phyloP scores from a whole-genome alignment of 441 rosid genomes.

The Geranium incanum region DNA sequence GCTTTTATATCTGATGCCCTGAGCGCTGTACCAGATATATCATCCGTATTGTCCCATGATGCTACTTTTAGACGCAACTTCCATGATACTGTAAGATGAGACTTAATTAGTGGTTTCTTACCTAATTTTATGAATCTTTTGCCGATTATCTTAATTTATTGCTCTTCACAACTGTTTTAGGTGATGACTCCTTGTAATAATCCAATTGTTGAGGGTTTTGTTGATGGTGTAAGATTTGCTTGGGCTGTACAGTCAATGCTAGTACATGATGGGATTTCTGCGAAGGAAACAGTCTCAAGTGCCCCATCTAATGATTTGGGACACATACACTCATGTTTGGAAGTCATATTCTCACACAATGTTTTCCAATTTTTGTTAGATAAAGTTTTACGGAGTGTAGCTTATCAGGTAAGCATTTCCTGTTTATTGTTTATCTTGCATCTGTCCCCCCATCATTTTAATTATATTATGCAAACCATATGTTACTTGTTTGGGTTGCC shows the following conservation, averaged over 20 bases:
- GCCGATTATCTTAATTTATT: conserved; percentile 13
- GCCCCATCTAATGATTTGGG: conserved; percentile 55
- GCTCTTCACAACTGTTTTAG: conserved; percentile 39
- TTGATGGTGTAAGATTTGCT: conserved; percentile 76
- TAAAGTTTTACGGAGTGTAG: conserved; percentile 76
- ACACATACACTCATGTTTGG: conserved; percentile 64
- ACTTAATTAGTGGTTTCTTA: conserved; percentile 17
- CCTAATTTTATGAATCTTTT: conserved; percentile 21
- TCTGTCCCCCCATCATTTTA: background rate
- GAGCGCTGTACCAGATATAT: conserved; percentile 68
- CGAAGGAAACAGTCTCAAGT: conserved; percentile 46
- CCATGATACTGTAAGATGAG: conserved; percentile 75
- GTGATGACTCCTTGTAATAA: conserved; percentile 62
- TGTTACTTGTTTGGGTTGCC: background rate
- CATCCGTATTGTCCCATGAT: conserved; percentile 70
- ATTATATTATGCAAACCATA: background rate
- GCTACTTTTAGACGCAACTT: conserved; percentile 71
- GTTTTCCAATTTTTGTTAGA: conserved; percentile 76
- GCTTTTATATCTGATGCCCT: conserved; percentile 87
- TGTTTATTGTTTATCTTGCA: background rate
- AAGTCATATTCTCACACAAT: conserved; percentile 61
- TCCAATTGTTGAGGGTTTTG: conserved; percentile 59
- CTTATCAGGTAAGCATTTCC: conserved; percentile 57
- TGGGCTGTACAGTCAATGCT: conserved; percentile 90
- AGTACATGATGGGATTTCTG: conserved; percentile 53